phyloP scores from a whole-genome alignment of 768 basidiomycete species.

The Xerocomellus chrysenteron region DNA sequence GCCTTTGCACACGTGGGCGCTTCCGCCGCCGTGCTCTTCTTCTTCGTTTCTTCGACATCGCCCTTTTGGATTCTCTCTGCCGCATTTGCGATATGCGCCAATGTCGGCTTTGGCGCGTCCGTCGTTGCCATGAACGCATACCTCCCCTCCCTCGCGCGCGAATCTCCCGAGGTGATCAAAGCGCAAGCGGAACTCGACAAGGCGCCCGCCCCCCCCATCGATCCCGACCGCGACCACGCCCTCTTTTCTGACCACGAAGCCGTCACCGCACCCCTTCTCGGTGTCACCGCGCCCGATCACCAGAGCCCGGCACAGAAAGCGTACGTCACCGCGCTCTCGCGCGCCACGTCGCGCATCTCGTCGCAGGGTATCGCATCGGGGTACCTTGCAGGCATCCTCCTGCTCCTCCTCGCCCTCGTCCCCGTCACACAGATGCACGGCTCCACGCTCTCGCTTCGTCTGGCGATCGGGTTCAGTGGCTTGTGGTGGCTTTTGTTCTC shows the following conservation, averaged over 20 bases:
- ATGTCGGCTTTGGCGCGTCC: slow-evolving; percentile 83
- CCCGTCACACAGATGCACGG: slow-evolving; percentile 75
- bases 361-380: slow-evolving; percentile 84
- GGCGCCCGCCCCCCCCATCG: slow-evolving; percentile 11
- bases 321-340: slow-evolving; percentile 62
- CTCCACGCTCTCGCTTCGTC: slow-evolving; percentile 72
- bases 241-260: slow-evolving; percentile 15
- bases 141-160: slow-evolving; percentile 69
- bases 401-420: slow-evolving; percentile 71
- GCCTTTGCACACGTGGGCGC: slow-evolving; percentile 74
- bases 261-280: slow-evolving; percentile 37
- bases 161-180: slow-evolving; percentile 55
- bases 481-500: slow-evolving; percentile 87
- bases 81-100: slow-evolving; percentile 71
- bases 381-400: slow-evolving; percentile 77
- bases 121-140: slow-evolving; percentile 91
- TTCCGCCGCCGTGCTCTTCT: slow-evolving; percentile 63
- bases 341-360: slow-evolving; percentile 81
- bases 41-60: slow-evolving; percentile 70
- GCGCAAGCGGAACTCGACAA: slow-evolving; percentile 34
- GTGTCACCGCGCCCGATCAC: slow-evolving; percentile 10
- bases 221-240: slow-evolving; percentile 14
- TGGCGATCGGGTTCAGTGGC: slow-evolving; percentile 84
- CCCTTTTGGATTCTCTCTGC: slow-evolving; percentile 68
- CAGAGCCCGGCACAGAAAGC: slow-evolving; percentile 27